A percentile compares a stretch with the other conserved stretches of the same genome.
phyloP scores from a whole-genome alignment of 306 rosid genomes.

The Vigna trinervia region DNA sequence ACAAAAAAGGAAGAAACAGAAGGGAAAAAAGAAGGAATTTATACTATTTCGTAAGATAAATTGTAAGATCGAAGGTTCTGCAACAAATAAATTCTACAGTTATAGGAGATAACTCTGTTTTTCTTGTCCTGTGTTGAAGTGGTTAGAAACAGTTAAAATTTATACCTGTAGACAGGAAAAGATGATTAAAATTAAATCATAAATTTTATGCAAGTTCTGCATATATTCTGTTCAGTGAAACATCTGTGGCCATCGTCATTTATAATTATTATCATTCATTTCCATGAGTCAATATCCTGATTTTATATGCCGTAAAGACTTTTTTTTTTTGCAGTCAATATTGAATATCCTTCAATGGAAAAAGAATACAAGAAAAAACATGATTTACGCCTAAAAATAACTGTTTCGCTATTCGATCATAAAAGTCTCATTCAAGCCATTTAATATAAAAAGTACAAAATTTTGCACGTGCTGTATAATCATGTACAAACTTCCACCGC shows the following conservation, averaged over 20 bases:
- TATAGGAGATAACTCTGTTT: too few species aligned
- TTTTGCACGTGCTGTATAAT: conserved; percentile 47
- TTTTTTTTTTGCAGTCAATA: neutral
- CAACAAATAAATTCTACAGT: too few species aligned
- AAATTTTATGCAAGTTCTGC: neutral
- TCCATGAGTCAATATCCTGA: conserved; percentile 22
- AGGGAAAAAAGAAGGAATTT: too few species aligned
- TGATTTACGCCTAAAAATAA: conserved; percentile 46
- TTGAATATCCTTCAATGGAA: conserved; percentile 12
- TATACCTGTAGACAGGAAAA: too few species aligned
- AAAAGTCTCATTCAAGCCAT: conserved; percentile 37
- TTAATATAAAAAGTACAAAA: conserved; percentile 48
- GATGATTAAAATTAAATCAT: too few species aligned
- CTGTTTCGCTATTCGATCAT: conserved; percentile 36
- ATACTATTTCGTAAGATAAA: too few species aligned
- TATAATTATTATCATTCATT: conserved; percentile 19
- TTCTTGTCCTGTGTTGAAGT: too few species aligned
- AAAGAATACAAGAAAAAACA: conserved; percentile 41
- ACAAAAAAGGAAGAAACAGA: too few species aligned
- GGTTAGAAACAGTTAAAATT: too few species aligned
- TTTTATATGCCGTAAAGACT: conserved; percentile 11
- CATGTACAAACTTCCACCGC: conserved; percentile 64
- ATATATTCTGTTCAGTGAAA: neutral
- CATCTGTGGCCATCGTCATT: neutral
- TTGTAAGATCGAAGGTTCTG: neutral